These are phyloP conservation scores for Malassezia nana DNA, from an alignment of 1,284 basidiomycete genomes.

Conservation along the genomic window DNA sequence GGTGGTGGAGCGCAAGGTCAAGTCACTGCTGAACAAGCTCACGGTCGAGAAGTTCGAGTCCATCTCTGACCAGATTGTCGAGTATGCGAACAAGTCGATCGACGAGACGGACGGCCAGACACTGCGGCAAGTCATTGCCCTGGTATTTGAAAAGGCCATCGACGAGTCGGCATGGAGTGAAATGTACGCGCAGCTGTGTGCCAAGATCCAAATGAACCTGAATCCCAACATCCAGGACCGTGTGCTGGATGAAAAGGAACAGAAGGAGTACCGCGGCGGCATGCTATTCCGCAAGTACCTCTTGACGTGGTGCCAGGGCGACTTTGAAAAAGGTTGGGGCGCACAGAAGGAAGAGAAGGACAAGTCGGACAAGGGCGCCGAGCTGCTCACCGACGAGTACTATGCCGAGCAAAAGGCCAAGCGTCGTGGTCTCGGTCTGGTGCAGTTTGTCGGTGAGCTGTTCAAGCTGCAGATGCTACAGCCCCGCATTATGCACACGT, in stretches of 20 bases:
- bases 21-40: slow-evolving; percentile 84
- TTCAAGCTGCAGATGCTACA: slow-evolving; percentile 94
- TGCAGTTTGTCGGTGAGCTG: slow-evolving; percentile 93
- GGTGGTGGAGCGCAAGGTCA: slow-evolving; percentile 85
- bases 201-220: slow-evolving; percentile 84
- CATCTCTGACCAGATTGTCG: slow-evolving; percentile 82
- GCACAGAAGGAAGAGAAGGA: slow-evolving; percentile 52
- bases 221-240: slow-evolving; percentile 78
- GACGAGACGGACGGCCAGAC: slow-evolving; percentile 86
- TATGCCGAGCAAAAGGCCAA: slow-evolving; percentile 94
- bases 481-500: slow-evolving; percentile 89
- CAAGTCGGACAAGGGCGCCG: slow-evolving; percentile 50
- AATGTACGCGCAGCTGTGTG: slow-evolving; percentile 90
- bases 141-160: slow-evolving; percentile 93
- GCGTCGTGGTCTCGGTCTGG: slow-evolving; percentile 87
- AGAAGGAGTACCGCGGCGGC: slow-evolving; percentile 74
- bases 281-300: slow-evolving; percentile 80
- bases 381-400: slow-evolving; percentile 80
- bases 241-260: slow-evolving; percentile 56
- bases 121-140: slow-evolving; percentile 84
- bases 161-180: slow-evolving; percentile 90
- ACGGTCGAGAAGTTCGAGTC: slow-evolving; percentile 94
- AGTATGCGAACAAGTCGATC: slow-evolving; percentile 86
- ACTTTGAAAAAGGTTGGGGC: slow-evolving; percentile 76
- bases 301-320: slow-evolving; percentile 81